Base-by-base conservation (phyloP, 768 basidiomycete species). In the Myochromella boudieri region DNA sequence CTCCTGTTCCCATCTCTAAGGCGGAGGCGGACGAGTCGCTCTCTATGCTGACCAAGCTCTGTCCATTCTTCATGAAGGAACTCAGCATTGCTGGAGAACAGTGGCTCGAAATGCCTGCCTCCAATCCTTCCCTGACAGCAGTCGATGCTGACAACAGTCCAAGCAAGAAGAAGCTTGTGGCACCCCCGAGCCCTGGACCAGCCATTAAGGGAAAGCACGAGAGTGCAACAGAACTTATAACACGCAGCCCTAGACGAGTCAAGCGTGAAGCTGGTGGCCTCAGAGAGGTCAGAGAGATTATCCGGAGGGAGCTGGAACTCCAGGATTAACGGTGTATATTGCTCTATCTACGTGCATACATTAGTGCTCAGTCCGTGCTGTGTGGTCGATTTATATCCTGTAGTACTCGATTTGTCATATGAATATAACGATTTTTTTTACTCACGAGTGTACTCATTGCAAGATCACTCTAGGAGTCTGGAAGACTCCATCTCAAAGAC, bases 1-100 rank as follows among this genome's bases (percentile, higher is more conserved):
- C 88, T 0, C 82, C 85, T 1, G 82, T 91, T 5, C 88, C 90
- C 6, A 80, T 90, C 51, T 91, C 89, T 15, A 66, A 72, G 21
- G 82, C 84, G 8, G 90, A 92, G 64, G 88, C 90, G 1, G 78
- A 75, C 37, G 87, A 91, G 59, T 90, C 87, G 1, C 62, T 92
- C 37, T 66, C 67, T 20, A 72, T 92, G 63, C 72, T 92, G 41
- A 70, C 76, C 14, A 72, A 75, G 32, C 67, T 91, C 10, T 91
- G 90, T 58, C 88, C 90, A 1, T 92, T 91, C 68, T 92, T 91
- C 71, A 64, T 92, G 42, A 81, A 75, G 59, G 74, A 70, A 46
- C 69, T 91, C 6, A 71, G 76, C 47, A 76, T 91, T 17, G 77
- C 68, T 9, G 78, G 82, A 61, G 71, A 69, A 53, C 76, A 74